phyloP scores from a whole-genome alignment of 805 yeast species.

The Blastobotrys robertii region DNA sequence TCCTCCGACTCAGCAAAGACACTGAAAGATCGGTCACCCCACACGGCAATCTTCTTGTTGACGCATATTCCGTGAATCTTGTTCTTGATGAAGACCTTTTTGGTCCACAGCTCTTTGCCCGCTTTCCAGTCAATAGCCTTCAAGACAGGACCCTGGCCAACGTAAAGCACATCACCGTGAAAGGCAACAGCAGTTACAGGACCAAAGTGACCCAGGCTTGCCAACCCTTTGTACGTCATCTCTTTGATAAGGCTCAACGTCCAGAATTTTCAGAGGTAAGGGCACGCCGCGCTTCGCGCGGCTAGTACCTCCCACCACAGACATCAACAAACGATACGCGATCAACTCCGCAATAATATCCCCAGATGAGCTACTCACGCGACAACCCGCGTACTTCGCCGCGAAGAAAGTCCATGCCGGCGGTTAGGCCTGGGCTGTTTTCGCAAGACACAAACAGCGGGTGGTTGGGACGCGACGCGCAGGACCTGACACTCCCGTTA shows the following conservation, averaged over 20 bases:
- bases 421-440: slow-evolving; percentile 62
- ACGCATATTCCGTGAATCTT: slow-evolving; percentile 73
- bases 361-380: background rate
- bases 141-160: slow-evolving; percentile 66
- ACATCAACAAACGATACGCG: slow-evolving; percentile 4
- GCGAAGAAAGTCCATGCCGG: slow-evolving; percentile 52
- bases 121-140: slow-evolving; percentile 41
- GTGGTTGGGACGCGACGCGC: slow-evolving; percentile 27
- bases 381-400: slow-evolving; percentile 38
- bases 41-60: slow-evolving; percentile 44
- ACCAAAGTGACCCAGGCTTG: slow-evolving; percentile 24
- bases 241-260: background rate
- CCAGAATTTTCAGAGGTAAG: background rate
- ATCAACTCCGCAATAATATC: no score
- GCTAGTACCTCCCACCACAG: background rate
- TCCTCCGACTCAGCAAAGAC: slow-evolving; percentile 23
- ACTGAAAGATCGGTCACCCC: slow-evolving; percentile 30
- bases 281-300: background rate
- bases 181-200: slow-evolving; percentile 61
- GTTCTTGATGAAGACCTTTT: slow-evolving; percentile 52
- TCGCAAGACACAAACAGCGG: slow-evolving; percentile 36
- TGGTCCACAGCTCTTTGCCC: slow-evolving; percentile 30
- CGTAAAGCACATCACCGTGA: slow-evolving; percentile 32
- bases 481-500: slow-evolving; percentile 1
- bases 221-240: no score